phyloP scores from a whole-genome alignment of 2,329 filamentous ascomycete genomes.

The Cercospora janseana region DNA sequence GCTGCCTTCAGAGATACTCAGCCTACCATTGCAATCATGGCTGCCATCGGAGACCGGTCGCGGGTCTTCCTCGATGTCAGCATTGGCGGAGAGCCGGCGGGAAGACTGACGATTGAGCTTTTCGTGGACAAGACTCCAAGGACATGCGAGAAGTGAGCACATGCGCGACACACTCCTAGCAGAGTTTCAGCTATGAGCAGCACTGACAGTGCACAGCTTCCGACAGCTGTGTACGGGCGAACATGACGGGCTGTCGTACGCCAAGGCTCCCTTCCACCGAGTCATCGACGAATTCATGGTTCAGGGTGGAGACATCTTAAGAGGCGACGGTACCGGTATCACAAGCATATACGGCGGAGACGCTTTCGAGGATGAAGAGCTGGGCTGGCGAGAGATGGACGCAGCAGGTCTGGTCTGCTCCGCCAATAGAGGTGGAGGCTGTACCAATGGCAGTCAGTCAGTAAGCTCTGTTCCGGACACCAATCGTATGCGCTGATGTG shows the following conservation, averaged over 20 bases:
- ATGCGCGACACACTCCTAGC: neutral
- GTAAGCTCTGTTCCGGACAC: constrained; percentile 20
- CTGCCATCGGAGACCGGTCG: constrained; percentile 31
- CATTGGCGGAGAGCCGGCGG: constrained; percentile 43
- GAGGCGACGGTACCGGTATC: constrained; percentile 44
- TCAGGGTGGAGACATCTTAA: constrained; percentile 45
- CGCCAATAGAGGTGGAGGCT: constrained; percentile 43
- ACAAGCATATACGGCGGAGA: constrained; percentile 42
- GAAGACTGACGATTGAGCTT: constrained; percentile 47
- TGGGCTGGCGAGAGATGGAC: constrained; percentile 44
- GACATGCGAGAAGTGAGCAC: constrained; percentile 47
- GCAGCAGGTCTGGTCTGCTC: constrained; percentile 43
- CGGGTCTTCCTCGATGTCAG: constrained; percentile 46
- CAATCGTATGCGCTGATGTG: too few species aligned
- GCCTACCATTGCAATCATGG: constrained; percentile 20
- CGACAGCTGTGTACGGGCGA: constrained; percentile 45
- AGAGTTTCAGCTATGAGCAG: constrained; percentile 12
- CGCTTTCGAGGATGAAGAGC: constrained; percentile 43
- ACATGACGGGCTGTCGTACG: constrained; percentile 41
- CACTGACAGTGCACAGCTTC: constrained; percentile 40
- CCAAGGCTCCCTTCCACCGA: constrained; percentile 41
- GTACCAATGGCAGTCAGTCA: constrained; percentile 44
- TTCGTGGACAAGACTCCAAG: constrained; percentile 47
- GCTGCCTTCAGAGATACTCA: neutral
- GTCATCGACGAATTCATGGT: constrained; percentile 48